Percentiles rank a stretch among this genome's conserved stretches.
Evolutionary conservation across 768 basidiomycete genomes (phyloP).

Genomic region (Hericium rajendrae): DNA sequence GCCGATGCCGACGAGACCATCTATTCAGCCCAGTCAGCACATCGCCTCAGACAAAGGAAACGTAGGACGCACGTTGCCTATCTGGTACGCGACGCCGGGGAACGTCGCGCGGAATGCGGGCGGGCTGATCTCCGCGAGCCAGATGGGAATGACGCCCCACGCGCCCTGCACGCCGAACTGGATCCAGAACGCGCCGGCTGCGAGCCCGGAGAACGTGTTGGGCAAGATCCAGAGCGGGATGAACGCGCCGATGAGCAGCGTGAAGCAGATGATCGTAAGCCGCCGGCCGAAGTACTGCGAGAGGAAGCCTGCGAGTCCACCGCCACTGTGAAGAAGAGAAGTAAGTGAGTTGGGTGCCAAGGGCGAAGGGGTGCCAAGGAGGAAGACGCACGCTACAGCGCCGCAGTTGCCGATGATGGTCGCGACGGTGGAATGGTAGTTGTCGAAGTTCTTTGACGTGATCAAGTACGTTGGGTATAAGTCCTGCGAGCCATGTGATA

Average conservation of each 20-base stretch:
- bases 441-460: slow-evolving; percentile 24
- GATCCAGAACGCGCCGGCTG: slow-evolving; percentile 38
- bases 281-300: slow-evolving; percentile 37
- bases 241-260: slow-evolving; percentile 22
- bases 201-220: slow-evolving; percentile 26
- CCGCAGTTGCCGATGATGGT: slow-evolving; percentile 34
- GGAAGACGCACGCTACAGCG: slow-evolving; percentile 17
- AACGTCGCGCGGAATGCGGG: slow-evolving; percentile 40
- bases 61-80: slow-evolving; percentile 25
- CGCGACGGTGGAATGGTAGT: slow-evolving; percentile 26
- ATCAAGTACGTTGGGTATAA: slow-evolving; percentile 33
- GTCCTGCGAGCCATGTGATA: slow-evolving; percentile 39
- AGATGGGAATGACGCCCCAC: slow-evolving; percentile 28
- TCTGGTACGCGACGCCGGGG: slow-evolving; percentile 34
- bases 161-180: slow-evolving; percentile 39
- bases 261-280: slow-evolving; percentile 30
- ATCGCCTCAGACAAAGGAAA: no score
- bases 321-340: slow-evolving; percentile 20
- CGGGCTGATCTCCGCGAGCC: slow-evolving; percentile 36
- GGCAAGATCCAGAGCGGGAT: slow-evolving; percentile 39
- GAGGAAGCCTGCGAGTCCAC: slow-evolving; percentile 28
- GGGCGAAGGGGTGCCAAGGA: not conserved
- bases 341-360: not conserved
- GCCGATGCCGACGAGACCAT: slow-evolving; percentile 37
- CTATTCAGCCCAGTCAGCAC: slow-evolving; percentile 7